These are phyloP conservation scores for Begonia loranthoides DNA, from an alignment of 306 rosid species.

Conservation along the genomic window DNA sequence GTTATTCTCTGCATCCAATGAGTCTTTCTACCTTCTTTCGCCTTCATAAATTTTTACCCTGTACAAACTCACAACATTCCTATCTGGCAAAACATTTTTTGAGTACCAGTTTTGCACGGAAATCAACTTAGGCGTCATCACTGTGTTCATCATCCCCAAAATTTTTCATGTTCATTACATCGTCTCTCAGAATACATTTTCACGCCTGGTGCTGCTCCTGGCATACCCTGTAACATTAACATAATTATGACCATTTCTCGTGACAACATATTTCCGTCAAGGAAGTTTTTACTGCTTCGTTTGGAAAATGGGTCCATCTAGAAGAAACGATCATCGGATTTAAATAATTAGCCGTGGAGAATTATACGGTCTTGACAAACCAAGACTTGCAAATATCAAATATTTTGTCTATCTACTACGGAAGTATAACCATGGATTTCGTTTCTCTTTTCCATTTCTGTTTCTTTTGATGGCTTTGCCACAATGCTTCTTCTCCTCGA, in stretches of 20 bases:
- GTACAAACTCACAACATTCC: neutral
- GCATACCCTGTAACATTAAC: conserved; percentile 67
- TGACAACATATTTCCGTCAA: no score
- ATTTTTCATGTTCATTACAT: conserved; percentile 73
- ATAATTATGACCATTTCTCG: conserved; percentile 1
- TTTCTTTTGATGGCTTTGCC: conserved; percentile 79
- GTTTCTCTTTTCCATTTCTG: conserved; percentile 81
- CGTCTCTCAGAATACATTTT: conserved; percentile 93
- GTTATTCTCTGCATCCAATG: conserved; percentile 52
- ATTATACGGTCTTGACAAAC: no score
- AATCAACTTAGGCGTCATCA: conserved; percentile 27
- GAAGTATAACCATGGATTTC: conserved; percentile 79
- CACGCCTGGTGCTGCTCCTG: conserved; percentile 98
- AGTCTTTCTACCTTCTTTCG: conserved; percentile 28
- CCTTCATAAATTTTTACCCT: conserved; percentile 70
- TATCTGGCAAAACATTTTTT: conserved; percentile 4
- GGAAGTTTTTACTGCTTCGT: no score
- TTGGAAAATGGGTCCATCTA: no score
- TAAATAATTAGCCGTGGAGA: no score
- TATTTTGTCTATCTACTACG: no score
- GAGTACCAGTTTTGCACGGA: conserved; percentile 66
- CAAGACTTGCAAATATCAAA: no score
- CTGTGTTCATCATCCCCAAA: conserved; percentile 45
- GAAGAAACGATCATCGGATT: no score
- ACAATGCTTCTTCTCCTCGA: conserved; percentile 78